Evolutionary conservation across 805 yeast genomes (phyloP).

Genomic region (Phaffomyces opuntiae): DNA sequence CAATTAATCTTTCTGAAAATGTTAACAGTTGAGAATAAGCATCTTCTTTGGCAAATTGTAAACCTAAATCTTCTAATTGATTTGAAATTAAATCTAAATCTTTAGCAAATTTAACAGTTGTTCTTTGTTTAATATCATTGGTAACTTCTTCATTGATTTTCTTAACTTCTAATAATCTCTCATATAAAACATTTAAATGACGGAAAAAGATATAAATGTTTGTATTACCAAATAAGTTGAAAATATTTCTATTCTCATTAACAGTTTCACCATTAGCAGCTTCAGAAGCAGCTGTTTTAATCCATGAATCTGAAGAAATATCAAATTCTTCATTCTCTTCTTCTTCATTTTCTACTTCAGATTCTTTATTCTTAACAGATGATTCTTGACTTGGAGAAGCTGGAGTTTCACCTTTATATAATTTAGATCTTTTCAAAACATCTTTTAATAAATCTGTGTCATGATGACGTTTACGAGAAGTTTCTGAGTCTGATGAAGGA

Average conservation of each 20-base stretch:
- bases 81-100: conserved; percentile 78
- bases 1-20: conserved; percentile 70
- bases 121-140: conserved; percentile 60
- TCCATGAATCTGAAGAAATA: conserved; percentile 23
- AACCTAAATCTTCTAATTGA: conserved; percentile 75
- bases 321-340: conserved; percentile 18
- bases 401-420: conserved; percentile 25
- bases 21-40: conserved; percentile 74
- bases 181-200: conserved; percentile 72
- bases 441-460: conserved; percentile 52
- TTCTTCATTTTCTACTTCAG: conserved; percentile 18
- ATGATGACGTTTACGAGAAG: conserved; percentile 29
- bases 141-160: conserved; percentile 60
- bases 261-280: conserved; percentile 23
- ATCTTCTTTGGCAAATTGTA: conserved; percentile 58
- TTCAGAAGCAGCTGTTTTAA: conserved; percentile 15
- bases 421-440: conserved; percentile 49
- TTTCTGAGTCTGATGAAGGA: conserved; percentile 12
- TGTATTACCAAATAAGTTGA: conserved; percentile 81
- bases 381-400: conserved; percentile 17
- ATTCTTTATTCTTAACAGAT: neutral
- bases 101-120: conserved; percentile 69
- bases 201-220: conserved; percentile 87
- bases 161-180: conserved; percentile 74
- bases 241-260: conserved; percentile 41